Evolutionary conservation across 1,284 basidiomycete species (phyloP), one percentile per base, ranked within the genome.

Genomic region (Apiotrichum montevideense): DNA sequence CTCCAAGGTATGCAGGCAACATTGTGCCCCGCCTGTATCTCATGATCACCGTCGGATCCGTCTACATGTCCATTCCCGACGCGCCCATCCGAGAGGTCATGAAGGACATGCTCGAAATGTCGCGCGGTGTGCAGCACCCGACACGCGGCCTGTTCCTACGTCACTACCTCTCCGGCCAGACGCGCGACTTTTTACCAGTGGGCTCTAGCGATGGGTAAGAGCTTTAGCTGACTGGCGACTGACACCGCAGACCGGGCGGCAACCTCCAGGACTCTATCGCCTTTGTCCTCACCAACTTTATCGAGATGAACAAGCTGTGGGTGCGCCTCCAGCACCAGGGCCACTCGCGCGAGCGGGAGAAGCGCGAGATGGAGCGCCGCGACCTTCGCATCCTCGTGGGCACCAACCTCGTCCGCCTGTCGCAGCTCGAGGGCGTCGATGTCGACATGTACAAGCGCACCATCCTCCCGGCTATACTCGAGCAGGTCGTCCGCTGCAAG

Each of bases 21-120:
- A 95, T 97, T 75, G 87, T 96, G 34, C 92, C 92, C 15, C 85
- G 92, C 32, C 81, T 95, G 37, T 96, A 97, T 78, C 87, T 96
- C 69, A 96, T 96, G 93, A 95, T 97, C 68, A 96, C 94, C 33
- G 93, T 97, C 57, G 94, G 93, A 57, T 90, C 93, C 1, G 92
- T 97, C 21, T 96, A 95, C 80, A 96, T 96, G 93, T 92, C 90
- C 21, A 86, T 96, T 46, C 85, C 90, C 2, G 92, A 95, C 56
- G 91, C 92, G 6, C 93, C 93, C 6, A 86, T 96, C 57, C 94
- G 92, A 80, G 92, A 97, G 79, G 91, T 97, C 65, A 97, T 96
- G 93, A 96, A 95, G 81, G 93, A 97, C 77, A 95, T 97, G 92
- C 88, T 97, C 85, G 93, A 97, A 75, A 97, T 97, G 93, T 91